A percentile compares a stretch with the other conserved stretches of the same genome.
These are phyloP conservation scores for Epichloe brachyelytri DNA, from an alignment of 2,329 filamentous ascomycete species.

Conservation along the genomic window DNA sequence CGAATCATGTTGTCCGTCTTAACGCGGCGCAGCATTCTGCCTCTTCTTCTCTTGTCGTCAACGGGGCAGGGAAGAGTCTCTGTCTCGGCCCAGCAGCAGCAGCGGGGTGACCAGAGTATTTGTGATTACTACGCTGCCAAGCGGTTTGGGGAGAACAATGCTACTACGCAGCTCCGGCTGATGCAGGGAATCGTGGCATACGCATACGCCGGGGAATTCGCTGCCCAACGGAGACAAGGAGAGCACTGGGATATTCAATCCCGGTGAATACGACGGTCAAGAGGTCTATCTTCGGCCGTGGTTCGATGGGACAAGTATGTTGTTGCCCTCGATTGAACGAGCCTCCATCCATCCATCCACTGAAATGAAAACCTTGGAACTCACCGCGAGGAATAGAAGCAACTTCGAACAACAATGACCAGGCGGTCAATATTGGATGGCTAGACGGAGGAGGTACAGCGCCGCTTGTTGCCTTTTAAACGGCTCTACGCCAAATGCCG, in stretches of 20 bases:
- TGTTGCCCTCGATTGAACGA: background rate
- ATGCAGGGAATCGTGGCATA: conserved; percentile 18
- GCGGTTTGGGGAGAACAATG: conserved; percentile 13
- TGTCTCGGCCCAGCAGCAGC: background rate
- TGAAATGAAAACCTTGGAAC: background rate
- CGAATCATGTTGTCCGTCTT: background rate
- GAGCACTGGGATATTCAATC: conserved; percentile 18
- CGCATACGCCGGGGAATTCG: conserved; percentile 15
- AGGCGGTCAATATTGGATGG: conserved; percentile 15
- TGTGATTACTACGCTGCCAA: conserved; percentile 19
- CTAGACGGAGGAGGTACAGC: conserved; percentile 17
- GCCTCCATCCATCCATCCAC: background rate
- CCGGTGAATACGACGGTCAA: conserved; percentile 11
- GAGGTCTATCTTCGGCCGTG: conserved; percentile 15
- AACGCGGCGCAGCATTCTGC: background rate
- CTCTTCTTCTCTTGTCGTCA: background rate
- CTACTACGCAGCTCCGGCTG: conserved; percentile 14
- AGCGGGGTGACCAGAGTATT: conserved; percentile 9
- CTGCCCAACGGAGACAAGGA: conserved; percentile 8
- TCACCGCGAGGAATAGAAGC: conserved; percentile 4
- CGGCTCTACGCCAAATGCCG: conserved; percentile 9
- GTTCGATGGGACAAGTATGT: conserved; percentile 19
- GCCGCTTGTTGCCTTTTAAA: conserved; percentile 15
- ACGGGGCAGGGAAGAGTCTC: background rate
- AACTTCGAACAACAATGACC: conserved; percentile 17